Base-by-base conservation (phyloP, 352 stramenopile species). In the Phytophthora boehmeriae region DNA sequence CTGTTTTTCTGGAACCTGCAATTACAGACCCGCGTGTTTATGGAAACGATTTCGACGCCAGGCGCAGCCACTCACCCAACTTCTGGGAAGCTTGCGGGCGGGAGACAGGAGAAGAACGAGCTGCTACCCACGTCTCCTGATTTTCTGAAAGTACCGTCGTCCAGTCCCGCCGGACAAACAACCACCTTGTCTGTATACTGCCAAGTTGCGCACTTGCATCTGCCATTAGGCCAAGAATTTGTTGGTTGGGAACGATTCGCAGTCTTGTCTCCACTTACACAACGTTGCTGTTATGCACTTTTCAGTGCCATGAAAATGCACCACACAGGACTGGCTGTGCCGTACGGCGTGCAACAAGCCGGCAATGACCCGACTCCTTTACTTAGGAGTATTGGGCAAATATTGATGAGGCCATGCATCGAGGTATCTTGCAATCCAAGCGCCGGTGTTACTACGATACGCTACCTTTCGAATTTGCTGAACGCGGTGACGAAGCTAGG, bases 141-240 rank as follows among this genome's bases (percentile, higher is more conserved):
- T 17, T 53, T 53, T 5, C 16, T 66, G 22, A 64, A 60, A 22
- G n/a, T 28, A 1, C 2, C 53, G 0, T 14, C 20, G 2, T 47
- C 50, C 0, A 54, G 34, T 13, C 35, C 58, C 16, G 49, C 17
- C 42, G 59, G 53, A 8, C 64, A 73, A 34, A 22, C 30, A 0
- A 51, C 35, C 4, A 60, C 17, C 23, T 34, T 73, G 42, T 42
- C 60, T 10, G 61, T 71, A 17, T 72, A 17, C n/a, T 69, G 60
- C 0, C 58, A 75, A 42, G 53, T 83, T n/a, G 71, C 67, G 11
- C 70, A 85, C 22, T 36, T 85, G 1, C 58, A 85, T 4, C 62
- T 86, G 11, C 34, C 54, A 0, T 51, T 89, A n/a, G 78, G 81
- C 1, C 70, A 71, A 28, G 81, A 90, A n/a, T 85, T 76, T 45